phyloP scores from a whole-genome alignment of 2,329 filamentous ascomycete species.

The Nemania sp. region DNA sequence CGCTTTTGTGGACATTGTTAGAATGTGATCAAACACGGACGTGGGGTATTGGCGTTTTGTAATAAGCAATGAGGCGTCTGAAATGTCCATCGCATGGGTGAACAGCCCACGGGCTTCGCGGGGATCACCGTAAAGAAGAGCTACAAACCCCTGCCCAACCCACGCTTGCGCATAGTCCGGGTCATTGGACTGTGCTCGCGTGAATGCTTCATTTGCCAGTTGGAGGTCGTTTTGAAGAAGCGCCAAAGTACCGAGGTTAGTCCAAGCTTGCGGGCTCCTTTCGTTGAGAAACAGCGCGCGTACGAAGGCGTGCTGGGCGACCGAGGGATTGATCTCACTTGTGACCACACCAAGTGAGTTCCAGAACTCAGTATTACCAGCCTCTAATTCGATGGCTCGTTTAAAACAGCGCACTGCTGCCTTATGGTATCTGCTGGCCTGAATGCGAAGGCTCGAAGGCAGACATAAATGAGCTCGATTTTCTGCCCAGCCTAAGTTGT shows the following conservation, averaged over 20 bases:
- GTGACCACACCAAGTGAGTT: constrained; percentile 93
- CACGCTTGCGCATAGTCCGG: constrained; percentile 93
- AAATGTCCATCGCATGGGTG: constrained; percentile 92
- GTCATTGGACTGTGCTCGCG: constrained; percentile 88
- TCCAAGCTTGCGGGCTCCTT: constrained; percentile 82
- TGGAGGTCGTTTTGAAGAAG: constrained; percentile 81
- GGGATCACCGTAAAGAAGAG: constrained; percentile 72
- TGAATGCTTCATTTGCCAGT: constrained; percentile 89
- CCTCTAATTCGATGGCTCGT: constrained; percentile 90
- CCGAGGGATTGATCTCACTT: constrained; percentile 79
- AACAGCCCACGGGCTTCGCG: constrained; percentile 84
- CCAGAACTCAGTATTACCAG: constrained; percentile 95
- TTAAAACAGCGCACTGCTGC: constrained; percentile 91
- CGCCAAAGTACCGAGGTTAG: constrained; percentile 86
- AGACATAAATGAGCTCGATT: constrained; percentile 76
- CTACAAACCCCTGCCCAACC: constrained; percentile 89
- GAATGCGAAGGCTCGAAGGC: constrained; percentile 56
- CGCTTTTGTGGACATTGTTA: constrained; percentile 57
- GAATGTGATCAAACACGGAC: constrained; percentile 80
- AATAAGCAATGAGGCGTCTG: constrained; percentile 73
- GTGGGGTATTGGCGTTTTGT: constrained; percentile 79
- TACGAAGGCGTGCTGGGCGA: constrained; percentile 92
- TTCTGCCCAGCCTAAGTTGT: constrained; percentile 95
- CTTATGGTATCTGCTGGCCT: constrained; percentile 71
- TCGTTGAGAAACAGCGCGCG: constrained; percentile 93